Evolutionary conservation across 2,329 filamentous ascomycete genomes (phyloP).

Genomic region (Aspergillus sp.): DNA sequence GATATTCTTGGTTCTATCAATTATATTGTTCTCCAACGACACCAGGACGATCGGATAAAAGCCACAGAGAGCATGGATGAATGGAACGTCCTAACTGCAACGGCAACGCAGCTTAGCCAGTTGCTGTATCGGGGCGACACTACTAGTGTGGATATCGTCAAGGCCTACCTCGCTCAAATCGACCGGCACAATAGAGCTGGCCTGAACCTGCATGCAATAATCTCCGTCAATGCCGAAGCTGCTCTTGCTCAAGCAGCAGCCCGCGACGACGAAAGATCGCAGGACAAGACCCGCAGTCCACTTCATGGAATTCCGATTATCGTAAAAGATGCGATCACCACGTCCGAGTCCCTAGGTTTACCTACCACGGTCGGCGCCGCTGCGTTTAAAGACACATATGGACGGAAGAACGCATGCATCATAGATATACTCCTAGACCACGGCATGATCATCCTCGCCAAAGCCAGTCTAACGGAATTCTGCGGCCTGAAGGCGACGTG

Average conservation of each 20-base stretch:
- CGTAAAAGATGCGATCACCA: neutral
- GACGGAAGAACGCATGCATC: neutral
- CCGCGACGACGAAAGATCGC: neutral
- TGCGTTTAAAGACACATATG: neutral
- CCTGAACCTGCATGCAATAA: neutral
- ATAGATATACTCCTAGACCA: neutral
- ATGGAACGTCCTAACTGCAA: neutral
- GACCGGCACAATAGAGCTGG: neutral
- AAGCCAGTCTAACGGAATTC: slow-evolving; percentile 4
- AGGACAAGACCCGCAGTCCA: neutral
- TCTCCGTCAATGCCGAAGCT: neutral
- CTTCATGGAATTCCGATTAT: slow-evolving; percentile 3
- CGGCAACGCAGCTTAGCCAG: neutral
- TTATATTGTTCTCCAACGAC: too few relatives aligned
- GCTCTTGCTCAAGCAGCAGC: neutral
- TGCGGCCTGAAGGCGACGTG: neutral
- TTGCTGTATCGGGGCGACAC: neutral
- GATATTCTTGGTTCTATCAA: too few relatives aligned
- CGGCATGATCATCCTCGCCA: neutral
- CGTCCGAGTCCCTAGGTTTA: neutral
- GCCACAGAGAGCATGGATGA: too few relatives aligned
- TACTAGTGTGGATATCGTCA: neutral
- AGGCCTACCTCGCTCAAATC: neutral
- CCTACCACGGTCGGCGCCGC: neutral
- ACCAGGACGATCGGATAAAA: too few relatives aligned